A percentile compares a stretch with the other conserved stretches of the same genome.
These are phyloP conservation scores for Neurospora sublineolata DNA, from an alignment of 495 filamentous ascomycete genomes.

Conservation along the genomic window DNA sequence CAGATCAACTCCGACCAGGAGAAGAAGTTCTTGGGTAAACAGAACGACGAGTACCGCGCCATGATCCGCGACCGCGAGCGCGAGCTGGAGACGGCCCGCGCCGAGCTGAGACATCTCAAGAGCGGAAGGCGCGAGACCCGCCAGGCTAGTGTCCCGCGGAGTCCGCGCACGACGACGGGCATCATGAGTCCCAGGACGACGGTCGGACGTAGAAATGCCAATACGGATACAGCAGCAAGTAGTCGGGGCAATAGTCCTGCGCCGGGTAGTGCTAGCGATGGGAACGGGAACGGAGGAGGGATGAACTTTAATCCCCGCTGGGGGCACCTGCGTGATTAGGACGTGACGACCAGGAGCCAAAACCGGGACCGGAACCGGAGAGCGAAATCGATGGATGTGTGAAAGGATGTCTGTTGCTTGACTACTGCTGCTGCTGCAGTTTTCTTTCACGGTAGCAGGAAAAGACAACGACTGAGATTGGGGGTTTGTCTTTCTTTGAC, in stretches of 20 bases:
- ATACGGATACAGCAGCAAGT: slow-evolving; percentile 18
- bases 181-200: slow-evolving; percentile 30
- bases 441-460: not conserved
- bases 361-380: not conserved
- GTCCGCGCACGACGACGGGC: slow-evolving; percentile 27
- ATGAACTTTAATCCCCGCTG: slow-evolving; percentile 22
- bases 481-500: not conserved
- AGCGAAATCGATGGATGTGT: not conserved
- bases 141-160: slow-evolving; percentile 37
- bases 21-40: slow-evolving; percentile 11
- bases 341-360: not conserved
- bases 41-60: slow-evolving; percentile 44
- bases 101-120: slow-evolving; percentile 28
- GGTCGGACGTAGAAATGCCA: slow-evolving; percentile 5
- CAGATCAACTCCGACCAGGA: slow-evolving; percentile 37
- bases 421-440: not conserved
- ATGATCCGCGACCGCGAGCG: slow-evolving; percentile 47
- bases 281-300: not conserved
- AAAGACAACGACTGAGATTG: not conserved
- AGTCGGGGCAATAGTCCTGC: slow-evolving; percentile 38
- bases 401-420: not conserved
- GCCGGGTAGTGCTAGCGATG: slow-evolving; percentile 4
- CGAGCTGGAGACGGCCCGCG: slow-evolving; percentile 34
- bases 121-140: slow-evolving; percentile 41
- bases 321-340: slow-evolving; percentile 27